These are phyloP conservation scores for Kingdonia uniflora DNA, from an alignment of 164 flowering plant species.

Conservation along the genomic window DNA sequence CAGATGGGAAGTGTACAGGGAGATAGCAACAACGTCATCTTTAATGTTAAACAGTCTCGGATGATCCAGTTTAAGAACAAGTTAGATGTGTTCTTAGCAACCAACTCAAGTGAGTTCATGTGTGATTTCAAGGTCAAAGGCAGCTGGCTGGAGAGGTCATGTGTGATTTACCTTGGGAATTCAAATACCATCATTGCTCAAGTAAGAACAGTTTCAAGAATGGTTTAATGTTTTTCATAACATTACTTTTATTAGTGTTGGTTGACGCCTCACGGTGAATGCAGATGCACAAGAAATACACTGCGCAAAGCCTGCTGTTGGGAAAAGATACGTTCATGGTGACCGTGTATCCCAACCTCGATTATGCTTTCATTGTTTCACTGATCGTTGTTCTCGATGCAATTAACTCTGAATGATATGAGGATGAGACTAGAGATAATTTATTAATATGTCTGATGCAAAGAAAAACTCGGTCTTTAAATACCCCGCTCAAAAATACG, in stretches of 20 bases:
- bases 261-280: background rate
- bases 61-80: slow-evolving; percentile 24
- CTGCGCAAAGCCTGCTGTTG: slow-evolving; percentile 10
- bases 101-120: slow-evolving; percentile 15
- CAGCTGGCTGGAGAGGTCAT: slow-evolving; percentile 27
- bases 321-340: slow-evolving; percentile 22
- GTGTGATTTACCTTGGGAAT: slow-evolving; percentile 18
- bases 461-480: too few relatives aligned
- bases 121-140: slow-evolving; percentile 32
- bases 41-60: slow-evolving; percentile 22
- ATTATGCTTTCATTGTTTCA: slow-evolving; percentile 19
- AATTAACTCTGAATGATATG: slow-evolving; percentile 5
- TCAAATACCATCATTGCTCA: slow-evolving; percentile 19
- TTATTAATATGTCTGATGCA: too few relatives aligned
- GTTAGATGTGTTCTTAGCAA: slow-evolving; percentile 17
- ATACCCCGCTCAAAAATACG: too few relatives aligned
- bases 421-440: too few relatives aligned
- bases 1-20: slow-evolving; percentile 29
- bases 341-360: slow-evolving; percentile 20
- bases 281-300: slow-evolving; percentile 20
- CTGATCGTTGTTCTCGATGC: slow-evolving; percentile 20
- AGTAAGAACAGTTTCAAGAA: slow-evolving; percentile 8
- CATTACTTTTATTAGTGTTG: background rate
- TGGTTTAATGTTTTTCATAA: background rate
- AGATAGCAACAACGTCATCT: slow-evolving; percentile 21